Evolutionary conservation across 257 asterid genomes (phyloP).

Genomic region (Solanum arcanum): DNA sequence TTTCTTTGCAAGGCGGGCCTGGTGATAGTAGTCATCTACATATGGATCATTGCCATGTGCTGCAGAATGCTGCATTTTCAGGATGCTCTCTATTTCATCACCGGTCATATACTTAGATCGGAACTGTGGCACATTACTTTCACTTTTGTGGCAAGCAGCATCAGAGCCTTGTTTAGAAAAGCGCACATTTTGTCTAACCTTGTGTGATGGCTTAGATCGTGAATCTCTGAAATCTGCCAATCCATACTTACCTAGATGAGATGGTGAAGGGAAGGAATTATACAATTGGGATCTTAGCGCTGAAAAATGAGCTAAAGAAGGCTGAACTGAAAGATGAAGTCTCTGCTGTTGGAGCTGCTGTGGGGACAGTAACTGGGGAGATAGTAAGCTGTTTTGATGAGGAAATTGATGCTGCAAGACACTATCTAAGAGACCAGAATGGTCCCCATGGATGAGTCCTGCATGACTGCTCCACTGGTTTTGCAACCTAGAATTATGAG

Average conservation of each 20-base stretch:
- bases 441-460: slow-evolving; percentile 53
- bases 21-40: slow-evolving; percentile 21
- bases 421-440: slow-evolving; percentile 45
- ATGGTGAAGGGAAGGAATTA: slow-evolving; percentile 63
- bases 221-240: slow-evolving; percentile 7
- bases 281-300: slow-evolving; percentile 49
- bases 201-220: slow-evolving; percentile 5
- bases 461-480: slow-evolving; percentile 52
- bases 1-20: slow-evolving; percentile 17
- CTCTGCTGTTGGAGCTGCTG: slow-evolving; percentile 49
- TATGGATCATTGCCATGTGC: slow-evolving; percentile 20
- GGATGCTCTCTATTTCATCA: slow-evolving; percentile 20
- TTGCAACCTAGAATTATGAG: slow-evolving; percentile 38
- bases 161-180: slow-evolving; percentile 10
- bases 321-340: slow-evolving; percentile 46
- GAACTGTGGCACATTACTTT: slow-evolving; percentile 8
- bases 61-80: slow-evolving; percentile 19
- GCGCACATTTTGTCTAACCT: slow-evolving; percentile 8
- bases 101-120: slow-evolving; percentile 22
- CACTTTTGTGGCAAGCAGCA: slow-evolving; percentile 6
- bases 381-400: slow-evolving; percentile 49
- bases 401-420: slow-evolving; percentile 47
- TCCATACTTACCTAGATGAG: slow-evolving; percentile 41
- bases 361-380: slow-evolving; percentile 27
- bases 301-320: slow-evolving; percentile 53